These are phyloP conservation scores for Arctium lappa DNA, from an alignment of 129 eudicot genomes.

Conservation along the genomic window DNA sequence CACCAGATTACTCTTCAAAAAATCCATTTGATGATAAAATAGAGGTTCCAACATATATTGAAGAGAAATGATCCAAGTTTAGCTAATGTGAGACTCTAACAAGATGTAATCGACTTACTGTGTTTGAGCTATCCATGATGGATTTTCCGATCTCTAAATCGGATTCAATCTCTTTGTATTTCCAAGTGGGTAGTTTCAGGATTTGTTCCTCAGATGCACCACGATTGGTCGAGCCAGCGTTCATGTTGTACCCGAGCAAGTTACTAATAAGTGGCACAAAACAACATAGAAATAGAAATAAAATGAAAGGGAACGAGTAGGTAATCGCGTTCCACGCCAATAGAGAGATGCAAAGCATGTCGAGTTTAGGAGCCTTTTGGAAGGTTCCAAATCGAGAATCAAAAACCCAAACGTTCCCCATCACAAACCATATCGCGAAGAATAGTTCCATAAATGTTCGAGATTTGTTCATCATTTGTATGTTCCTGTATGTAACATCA, in stretches of 20 bases:
- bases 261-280: slow-evolving; percentile 79
- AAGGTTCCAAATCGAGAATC: slow-evolving; percentile 76
- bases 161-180: slow-evolving; percentile 40
- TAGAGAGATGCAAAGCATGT: slow-evolving; percentile 62
- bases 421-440: slow-evolving; percentile 96
- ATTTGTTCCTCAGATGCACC: slow-evolving; percentile 93
- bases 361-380: slow-evolving; percentile 60
- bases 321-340: slow-evolving; percentile 85
- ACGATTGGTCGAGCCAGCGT: slow-evolving; percentile 51
- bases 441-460: slow-evolving; percentile 63
- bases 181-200: slow-evolving; percentile 53
- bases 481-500: slow-evolving; percentile 35
- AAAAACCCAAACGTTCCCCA: slow-evolving; percentile 98
- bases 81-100: neutral
- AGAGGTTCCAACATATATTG: neutral
- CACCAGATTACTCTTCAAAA: neutral
- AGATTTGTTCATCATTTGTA: slow-evolving; percentile 58
- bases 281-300: slow-evolving; percentile 78
- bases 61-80: neutral
- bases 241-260: slow-evolving; percentile 84
- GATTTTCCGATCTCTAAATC: slow-evolving; percentile 45
- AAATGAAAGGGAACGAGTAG: slow-evolving; percentile 86
- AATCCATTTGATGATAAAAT: neutral
- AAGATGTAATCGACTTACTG: slow-evolving; percentile 35
- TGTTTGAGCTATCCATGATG: slow-evolving; percentile 27